Base-by-base conservation (phyloP, 2,329 filamentous ascomycete species). In the Arthroderma uncinatum region DNA sequence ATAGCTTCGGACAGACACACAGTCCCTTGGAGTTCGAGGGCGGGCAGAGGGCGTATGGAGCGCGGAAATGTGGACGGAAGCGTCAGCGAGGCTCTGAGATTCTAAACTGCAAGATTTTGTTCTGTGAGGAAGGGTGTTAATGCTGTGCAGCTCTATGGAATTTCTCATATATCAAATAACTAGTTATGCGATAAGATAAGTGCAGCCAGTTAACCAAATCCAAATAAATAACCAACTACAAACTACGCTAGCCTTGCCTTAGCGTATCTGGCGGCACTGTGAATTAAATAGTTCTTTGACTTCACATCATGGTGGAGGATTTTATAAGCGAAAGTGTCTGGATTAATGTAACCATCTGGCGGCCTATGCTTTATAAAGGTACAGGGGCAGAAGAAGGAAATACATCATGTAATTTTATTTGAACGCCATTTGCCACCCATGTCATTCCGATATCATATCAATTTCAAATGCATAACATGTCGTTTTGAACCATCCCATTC, bases 1-100 rank as follows among this genome's bases (percentile, higher is more conserved):
- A 76, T 62, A 21, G 54, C 33, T 37, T 47, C 40, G 1, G 54
- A 6, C 16, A 47, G 14, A 19, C 14, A 8, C n/a, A n/a, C n/a
- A n/a, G n/a, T n/a, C n/a, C n/a, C n/a, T n/a, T n/a, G n/a, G n/a
- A n/a, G n/a, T n/a, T 10, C 33, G 28, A 19, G 12, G 30, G 16
- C n/a, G 25, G 16, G 6, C 19, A 21, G 10, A 19, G 3, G 12
- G 34, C 2, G 34, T 36, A 36, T 36, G 34, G 34, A 10, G 9
- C 12, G 34, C 34, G 5, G 34, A 3, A 36, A 12, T 5, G 34
- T 10, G 34, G 12, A 9, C 12, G 34, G 9, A 36, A 36, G 3
- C 34, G 3, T 30, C 28, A 30, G 28, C 28, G 28, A 30, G 28
- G 28, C 28, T 4, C 28, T 30, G 28, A 30, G 28, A 7, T 30